Evolutionary conservation across 768 basidiomycete genomes (phyloP), one percentile per base, ranked within the genome.

Genomic region (Lactarius deliciosus): DNA sequence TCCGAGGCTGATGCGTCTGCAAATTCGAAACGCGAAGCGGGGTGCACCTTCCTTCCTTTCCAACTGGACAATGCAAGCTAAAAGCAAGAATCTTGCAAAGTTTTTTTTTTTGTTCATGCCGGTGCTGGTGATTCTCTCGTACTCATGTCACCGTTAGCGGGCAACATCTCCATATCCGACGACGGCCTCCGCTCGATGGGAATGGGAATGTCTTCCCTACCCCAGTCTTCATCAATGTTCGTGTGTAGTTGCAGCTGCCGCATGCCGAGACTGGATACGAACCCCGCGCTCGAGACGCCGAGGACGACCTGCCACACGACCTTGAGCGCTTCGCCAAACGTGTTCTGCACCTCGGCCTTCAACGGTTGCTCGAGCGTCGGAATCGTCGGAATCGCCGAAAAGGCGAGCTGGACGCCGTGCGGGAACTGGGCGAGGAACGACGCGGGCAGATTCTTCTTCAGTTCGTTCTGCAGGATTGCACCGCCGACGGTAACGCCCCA

Each of bases 401-500:
- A 70, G 22, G 73, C 64, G 41, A 76, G 66, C 55, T 74, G 71
- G 22, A 69, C 68, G 22, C 74, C 72, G 22, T 69, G 63, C 0
- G 74, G 72, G 64, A 77, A 69, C 36, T 64, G 38, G 0, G 64
- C 58, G 2, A 73, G 43, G 63, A 79, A 76, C 2, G 63, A 66
- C 0, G 57, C 34, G 0, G 81, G 79, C 0, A 81, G 72, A 1
- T 66, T 63, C 11, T 64, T 69, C 11, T 60, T 57, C 30, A 82
- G 76, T 64, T 76, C 60, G 68, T 81, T 81, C 63, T 78, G 77
- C 8, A 81, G 72, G 40, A 80, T 65, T 0, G 76, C 74, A 3
- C 74, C 72, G 2, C 78, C 78, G 41, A 80, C 72, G 10, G 75
- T 73, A 60, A 81, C 75, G 20, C 80, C 81, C 72, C 78, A 76